phyloP scores from a whole-genome alignment of 2,329 filamentous ascomycete species.

The Calycina marina region DNA sequence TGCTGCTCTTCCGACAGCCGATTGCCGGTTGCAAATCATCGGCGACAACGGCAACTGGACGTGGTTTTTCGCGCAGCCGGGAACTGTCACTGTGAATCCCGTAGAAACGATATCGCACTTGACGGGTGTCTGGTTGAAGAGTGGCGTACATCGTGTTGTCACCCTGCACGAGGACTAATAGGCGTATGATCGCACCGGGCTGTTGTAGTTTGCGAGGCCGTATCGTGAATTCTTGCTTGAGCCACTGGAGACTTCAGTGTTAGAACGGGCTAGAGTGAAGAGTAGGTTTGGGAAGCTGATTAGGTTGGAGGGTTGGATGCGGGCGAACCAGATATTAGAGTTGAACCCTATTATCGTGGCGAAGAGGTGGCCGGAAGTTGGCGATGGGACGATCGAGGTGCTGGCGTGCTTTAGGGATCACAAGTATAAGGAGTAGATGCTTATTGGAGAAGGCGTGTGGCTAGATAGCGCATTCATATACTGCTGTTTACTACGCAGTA shows the following conservation, averaged over 20 bases:
- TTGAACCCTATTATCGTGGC: slow-evolving; percentile 20
- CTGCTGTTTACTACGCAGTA: no score
- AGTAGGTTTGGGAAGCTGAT: slow-evolving; percentile 26
- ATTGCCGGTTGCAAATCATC: slow-evolving; percentile 41
- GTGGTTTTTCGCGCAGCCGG: slow-evolving; percentile 33
- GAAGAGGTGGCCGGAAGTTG: slow-evolving; percentile 22
- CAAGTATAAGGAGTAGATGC: slow-evolving; percentile 12
- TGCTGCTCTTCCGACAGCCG: slow-evolving; percentile 42
- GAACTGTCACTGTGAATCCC: slow-evolving; percentile 36
- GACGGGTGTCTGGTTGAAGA: slow-evolving; percentile 33
- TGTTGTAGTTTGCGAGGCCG: slow-evolving; percentile 31
- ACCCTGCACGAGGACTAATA: slow-evolving; percentile 24
- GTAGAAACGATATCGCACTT: slow-evolving; percentile 33
- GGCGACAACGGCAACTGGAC: slow-evolving; percentile 33
- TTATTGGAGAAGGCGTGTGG: no score
- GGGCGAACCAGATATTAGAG: slow-evolving; percentile 25
- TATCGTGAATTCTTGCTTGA: slow-evolving; percentile 13
- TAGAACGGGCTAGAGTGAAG: slow-evolving; percentile 19
- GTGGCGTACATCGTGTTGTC: slow-evolving; percentile 26
- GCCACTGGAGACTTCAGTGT: slow-evolving; percentile 16
- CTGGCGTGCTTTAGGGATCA: slow-evolving; percentile 22
- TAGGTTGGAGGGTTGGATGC: slow-evolving; percentile 31
- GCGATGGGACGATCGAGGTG: slow-evolving; percentile 27
- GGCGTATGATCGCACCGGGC: slow-evolving; percentile 27
- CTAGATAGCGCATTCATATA: no score